Evolutionary conservation across 2,329 filamentous ascomycete genomes (phyloP).

Genomic region (Microcyclospora tardicrescens): DNA sequence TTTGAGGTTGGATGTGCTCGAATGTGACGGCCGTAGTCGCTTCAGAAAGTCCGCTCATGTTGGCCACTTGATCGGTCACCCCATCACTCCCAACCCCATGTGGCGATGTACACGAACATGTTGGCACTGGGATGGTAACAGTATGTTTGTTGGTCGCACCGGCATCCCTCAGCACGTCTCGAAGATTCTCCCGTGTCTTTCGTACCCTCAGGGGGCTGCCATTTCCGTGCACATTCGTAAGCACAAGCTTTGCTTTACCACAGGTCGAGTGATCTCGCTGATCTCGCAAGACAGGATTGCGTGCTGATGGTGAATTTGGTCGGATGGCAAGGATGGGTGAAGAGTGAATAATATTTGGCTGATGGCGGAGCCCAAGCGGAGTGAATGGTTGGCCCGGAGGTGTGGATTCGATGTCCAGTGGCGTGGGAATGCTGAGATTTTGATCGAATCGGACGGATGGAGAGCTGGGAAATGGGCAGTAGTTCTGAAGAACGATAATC

Average conservation of each 20-base stretch:
- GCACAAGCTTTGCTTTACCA: slow-evolving; percentile 4
- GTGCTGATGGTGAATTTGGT: not conserved
- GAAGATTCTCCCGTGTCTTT: slow-evolving; percentile 24
- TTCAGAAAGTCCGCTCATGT: not conserved
- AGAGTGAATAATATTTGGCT: not conserved
- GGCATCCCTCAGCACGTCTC: slow-evolving; percentile 2
- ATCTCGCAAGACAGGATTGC: slow-evolving; percentile 6
- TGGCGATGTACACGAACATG: too few species aligned
- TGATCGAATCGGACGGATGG: too few species aligned
- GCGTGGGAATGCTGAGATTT: too few species aligned
- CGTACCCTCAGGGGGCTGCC: slow-evolving; percentile 22
- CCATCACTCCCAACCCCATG: not conserved
- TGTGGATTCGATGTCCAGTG: too few species aligned
- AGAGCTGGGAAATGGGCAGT: too few species aligned
- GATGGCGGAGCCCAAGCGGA: not conserved
- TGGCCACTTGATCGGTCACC: not conserved
- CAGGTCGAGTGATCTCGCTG: slow-evolving; percentile 23
- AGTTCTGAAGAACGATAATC: too few species aligned
- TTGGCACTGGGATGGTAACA: too few species aligned
- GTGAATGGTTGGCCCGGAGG: too few species aligned
- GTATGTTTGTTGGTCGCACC: too few species aligned
- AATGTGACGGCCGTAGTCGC: not conserved
- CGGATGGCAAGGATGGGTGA: slow-evolving; percentile 1
- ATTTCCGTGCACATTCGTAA: too few species aligned
- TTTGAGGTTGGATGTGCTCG: too few species aligned